phyloP scores from a whole-genome alignment of 2,329 filamentous ascomycete genomes.

The Diaporthe aspalathi region DNA sequence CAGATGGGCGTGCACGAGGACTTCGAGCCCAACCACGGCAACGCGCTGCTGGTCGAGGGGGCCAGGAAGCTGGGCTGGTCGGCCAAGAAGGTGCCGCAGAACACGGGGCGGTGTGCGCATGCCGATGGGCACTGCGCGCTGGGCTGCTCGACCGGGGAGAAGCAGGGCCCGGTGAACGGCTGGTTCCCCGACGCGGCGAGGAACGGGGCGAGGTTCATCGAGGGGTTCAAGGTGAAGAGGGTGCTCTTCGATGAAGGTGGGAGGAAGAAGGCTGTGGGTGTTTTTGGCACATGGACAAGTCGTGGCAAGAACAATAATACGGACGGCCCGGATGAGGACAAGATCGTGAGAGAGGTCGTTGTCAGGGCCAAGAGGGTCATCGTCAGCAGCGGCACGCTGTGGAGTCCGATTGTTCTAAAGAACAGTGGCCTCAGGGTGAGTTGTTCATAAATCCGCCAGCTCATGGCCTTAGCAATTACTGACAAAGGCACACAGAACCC shows the following conservation, averaged over 20 bases:
- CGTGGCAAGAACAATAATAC: slow-evolving; percentile 65
- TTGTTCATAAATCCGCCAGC: background rate
- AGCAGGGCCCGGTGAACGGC: slow-evolving; percentile 79
- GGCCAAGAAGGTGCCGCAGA: slow-evolving; percentile 77
- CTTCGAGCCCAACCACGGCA: slow-evolving; percentile 77
- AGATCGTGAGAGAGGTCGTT: slow-evolving; percentile 68
- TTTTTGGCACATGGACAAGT: slow-evolving; percentile 78
- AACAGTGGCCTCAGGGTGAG: slow-evolving; percentile 77
- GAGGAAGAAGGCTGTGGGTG: slow-evolving; percentile 71
- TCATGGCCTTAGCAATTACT: background rate
- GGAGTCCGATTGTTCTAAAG: slow-evolving; percentile 78
- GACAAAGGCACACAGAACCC: slow-evolving; percentile 65
- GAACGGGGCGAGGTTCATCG: slow-evolving; percentile 80
- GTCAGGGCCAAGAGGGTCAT: slow-evolving; percentile 83
- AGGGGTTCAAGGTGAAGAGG: slow-evolving; percentile 79
- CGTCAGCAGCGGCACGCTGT: slow-evolving; percentile 76
- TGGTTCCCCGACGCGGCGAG: slow-evolving; percentile 81
- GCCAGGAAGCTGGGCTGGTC: slow-evolving; percentile 77
- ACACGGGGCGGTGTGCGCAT: slow-evolving; percentile 77
- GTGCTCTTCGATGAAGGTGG: slow-evolving; percentile 72
- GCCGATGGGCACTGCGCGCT: slow-evolving; percentile 72
- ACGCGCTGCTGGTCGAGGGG: slow-evolving; percentile 76
- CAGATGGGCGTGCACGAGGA: slow-evolving; percentile 80
- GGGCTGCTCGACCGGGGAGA: slow-evolving; percentile 73
- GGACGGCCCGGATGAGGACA: slow-evolving; percentile 49